phyloP scores from a whole-genome alignment of 805 yeast species.

The Nakazawaea molendinolei region DNA sequence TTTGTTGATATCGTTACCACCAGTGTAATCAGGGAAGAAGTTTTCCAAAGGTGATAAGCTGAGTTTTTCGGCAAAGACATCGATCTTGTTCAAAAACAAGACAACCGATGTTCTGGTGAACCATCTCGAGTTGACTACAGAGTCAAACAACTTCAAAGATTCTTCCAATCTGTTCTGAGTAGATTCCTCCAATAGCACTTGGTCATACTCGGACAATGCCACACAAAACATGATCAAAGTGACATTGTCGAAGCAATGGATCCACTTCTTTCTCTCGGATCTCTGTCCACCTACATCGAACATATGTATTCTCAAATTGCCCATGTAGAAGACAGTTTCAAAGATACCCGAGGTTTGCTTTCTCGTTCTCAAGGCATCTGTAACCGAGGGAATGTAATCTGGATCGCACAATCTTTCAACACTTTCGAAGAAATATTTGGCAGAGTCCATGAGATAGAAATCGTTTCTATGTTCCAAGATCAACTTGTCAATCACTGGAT shows the following conservation, averaged over 20 bases:
- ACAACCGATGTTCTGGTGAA: constrained; percentile 82
- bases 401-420: constrained; percentile 52
- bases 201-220: constrained; percentile 87
- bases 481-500: constrained; percentile 52
- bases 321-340: constrained; percentile 74
- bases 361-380: constrained; percentile 80
- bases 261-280: constrained; percentile 90
- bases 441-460: constrained; percentile 82
- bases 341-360: constrained; percentile 90
- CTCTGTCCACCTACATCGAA: constrained; percentile 95
- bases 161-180: constrained; percentile 76
- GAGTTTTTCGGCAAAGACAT: constrained; percentile 80
- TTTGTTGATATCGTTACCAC: constrained; percentile 82
- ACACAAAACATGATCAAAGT: constrained; percentile 87
- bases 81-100: constrained; percentile 82
- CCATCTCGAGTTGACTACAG: constrained; percentile 91
- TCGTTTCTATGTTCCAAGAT: constrained; percentile 55
- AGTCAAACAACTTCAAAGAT: constrained; percentile 77
- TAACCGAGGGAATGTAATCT: constrained; percentile 63
- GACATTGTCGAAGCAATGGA: constrained; percentile 91
- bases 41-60: constrained; percentile 75
- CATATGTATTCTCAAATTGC: constrained; percentile 55
- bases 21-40: constrained; percentile 85
- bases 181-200: constrained; percentile 69
- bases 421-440: constrained; percentile 67